These are phyloP conservation scores for Hypoxylon trugodes DNA, from an alignment of 495 filamentous ascomycete species.

Conservation along the genomic window DNA sequence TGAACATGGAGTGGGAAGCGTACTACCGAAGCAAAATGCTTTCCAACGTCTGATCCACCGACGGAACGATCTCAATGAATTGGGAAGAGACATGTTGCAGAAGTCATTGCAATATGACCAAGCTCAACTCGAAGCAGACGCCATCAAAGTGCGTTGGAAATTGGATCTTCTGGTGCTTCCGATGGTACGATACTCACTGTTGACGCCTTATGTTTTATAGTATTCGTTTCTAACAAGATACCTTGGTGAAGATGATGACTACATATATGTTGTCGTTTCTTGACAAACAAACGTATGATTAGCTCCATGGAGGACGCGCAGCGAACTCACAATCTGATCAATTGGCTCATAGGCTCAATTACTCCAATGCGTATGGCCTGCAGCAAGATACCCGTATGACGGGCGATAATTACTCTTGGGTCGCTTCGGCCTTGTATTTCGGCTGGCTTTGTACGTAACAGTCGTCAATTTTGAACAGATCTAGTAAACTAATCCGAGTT, in stretches of 20 bases:
- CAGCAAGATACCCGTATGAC: slow-evolving; percentile 44
- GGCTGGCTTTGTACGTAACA: slow-evolving; percentile 43
- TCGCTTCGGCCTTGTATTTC: slow-evolving; percentile 45
- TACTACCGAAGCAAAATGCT: slow-evolving; percentile 27
- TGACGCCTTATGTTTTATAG: background rate
- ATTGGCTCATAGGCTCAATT: slow-evolving; percentile 34
- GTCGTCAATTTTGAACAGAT: background rate
- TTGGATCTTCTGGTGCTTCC: slow-evolving; percentile 44
- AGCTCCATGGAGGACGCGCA: slow-evolving; percentile 14
- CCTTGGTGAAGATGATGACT: slow-evolving; percentile 41
- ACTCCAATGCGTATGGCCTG: slow-evolving; percentile 44
- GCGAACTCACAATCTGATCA: background rate
- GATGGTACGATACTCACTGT: slow-evolving; percentile 32
- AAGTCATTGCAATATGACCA: slow-evolving; percentile 45
- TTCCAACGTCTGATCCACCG: slow-evolving; percentile 23
- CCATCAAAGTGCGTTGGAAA: slow-evolving; percentile 40
- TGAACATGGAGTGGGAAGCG: slow-evolving; percentile 17
- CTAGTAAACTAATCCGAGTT: background rate
- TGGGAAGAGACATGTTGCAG: slow-evolving; percentile 40
- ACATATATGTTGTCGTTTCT: slow-evolving; percentile 46
- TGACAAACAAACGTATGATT: slow-evolving; percentile 46
- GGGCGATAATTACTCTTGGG: slow-evolving; percentile 47
- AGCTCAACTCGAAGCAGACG: slow-evolving; percentile 43
- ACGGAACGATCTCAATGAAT: slow-evolving; percentile 35
- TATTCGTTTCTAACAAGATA: slow-evolving; percentile 15